Evolutionary conservation across 257 asterid genomes (phyloP).

Genomic region (Solanum phureja): DNA sequence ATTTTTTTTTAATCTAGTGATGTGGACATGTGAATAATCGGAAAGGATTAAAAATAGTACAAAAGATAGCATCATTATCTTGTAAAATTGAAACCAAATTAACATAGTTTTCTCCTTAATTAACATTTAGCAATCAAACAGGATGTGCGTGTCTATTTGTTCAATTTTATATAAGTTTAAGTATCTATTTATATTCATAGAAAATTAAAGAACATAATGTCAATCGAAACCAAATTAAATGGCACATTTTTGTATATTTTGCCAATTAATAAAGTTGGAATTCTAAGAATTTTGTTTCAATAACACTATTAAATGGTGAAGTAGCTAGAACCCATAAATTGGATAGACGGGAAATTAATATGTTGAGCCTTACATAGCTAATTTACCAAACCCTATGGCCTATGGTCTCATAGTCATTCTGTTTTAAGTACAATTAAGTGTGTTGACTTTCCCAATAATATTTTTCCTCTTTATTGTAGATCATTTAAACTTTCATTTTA

Average conservation of each 20-base stretch:
- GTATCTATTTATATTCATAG: accelerated
- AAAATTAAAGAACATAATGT: too few relatives aligned
- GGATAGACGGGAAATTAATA: not conserved
- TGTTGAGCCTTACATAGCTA: not conserved
- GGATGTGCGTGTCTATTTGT: too few relatives aligned
- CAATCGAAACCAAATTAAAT: too few relatives aligned
- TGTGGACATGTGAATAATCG: not conserved
- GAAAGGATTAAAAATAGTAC: not conserved
- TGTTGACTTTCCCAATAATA: not conserved
- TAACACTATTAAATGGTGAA: not conserved
- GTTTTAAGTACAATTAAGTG: not conserved
- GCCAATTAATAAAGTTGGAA: not conserved
- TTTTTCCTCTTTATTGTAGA: too few relatives aligned
- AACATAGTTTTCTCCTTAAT: not conserved
- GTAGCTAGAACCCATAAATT: not conserved
- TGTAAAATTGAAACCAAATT: too few relatives aligned
- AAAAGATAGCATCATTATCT: not conserved
- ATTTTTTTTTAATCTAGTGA: not conserved
- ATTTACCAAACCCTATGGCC: not conserved
- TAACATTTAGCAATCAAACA: not conserved
- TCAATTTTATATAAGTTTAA: too few relatives aligned
- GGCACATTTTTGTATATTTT: too few relatives aligned
- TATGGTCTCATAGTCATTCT: not conserved
- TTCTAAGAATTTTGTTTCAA: not conserved
- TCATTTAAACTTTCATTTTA: too few relatives aligned